Base-by-base conservation (phyloP, 192 early-diverging fungal species). In the Linnemannia hyalina region DNA sequence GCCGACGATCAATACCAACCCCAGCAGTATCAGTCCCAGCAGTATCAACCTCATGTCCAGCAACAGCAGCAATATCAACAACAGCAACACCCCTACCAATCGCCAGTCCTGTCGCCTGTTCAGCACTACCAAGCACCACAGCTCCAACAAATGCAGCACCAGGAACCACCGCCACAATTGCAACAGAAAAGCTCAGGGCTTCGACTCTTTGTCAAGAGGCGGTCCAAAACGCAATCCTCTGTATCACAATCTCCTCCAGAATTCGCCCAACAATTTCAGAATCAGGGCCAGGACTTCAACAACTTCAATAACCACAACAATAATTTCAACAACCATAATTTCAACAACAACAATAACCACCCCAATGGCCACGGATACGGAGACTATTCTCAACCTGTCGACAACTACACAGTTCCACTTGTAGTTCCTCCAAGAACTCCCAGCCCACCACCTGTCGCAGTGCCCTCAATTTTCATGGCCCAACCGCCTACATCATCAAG, bases 201-300 rank as follows among this genome's bases (percentile, higher is more conserved):
- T 36, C 75, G 84, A 5, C 55, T 86, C n/a, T 86, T 86, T 78
- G 80, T 79, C 46, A 86, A 86, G 72, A 86, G 81, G 42, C 84
- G 84, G 32, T 86, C 84, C 60, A 86, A 86, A 49, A 86, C 84
- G 18, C 84, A 86, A 47, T 72, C 84, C 7, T 86, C 84, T 8
- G 71, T 76, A 15, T 35, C 78, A 46, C 75, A 81, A 11, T 75
- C 60, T 11, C 60, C 83, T 44, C 83, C 84, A 11, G 72, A 77
- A n/a, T 70, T 86, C 40, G 71, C 40, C 1, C 79, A 86, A 32
- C 18, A 52, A 1, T 22, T 42, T 16, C 73, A 74, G 35, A 35
- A 10, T 32, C 69, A 73, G 26, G 63, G 44, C 3, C 13, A 65
- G 29, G 60, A 75, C 41, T 57, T 32, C 10, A 20, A 13, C 42